Evolutionary conservation across 495 filamentous ascomycete species (phyloP), one percentile per base, ranked within the genome.

Genomic region (Platismatia glauca): DNA sequence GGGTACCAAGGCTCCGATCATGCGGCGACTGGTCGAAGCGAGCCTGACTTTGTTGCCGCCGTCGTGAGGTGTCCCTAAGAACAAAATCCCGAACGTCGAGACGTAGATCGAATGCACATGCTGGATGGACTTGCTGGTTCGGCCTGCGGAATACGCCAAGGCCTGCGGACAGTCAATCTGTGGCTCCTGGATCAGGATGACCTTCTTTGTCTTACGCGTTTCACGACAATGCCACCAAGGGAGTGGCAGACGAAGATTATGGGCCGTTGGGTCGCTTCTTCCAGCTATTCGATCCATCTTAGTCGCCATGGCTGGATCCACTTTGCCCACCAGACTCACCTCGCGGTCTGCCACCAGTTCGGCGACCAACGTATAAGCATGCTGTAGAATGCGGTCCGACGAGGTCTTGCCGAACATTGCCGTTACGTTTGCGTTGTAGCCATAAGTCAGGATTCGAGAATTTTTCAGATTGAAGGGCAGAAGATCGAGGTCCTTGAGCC

Each of bases 1-100:
- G 15, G 68, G 68, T 29, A 70, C 53, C 35, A 58, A 38, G 55
- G 62, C n/a, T 7, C 57, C 61, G 31, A 64, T 61, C 29, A 71
- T 39, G 46, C 66, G 68, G 43, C 66, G 68, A 15, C 67, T 55
- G 22, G 41, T 71, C 44, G 59, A 35, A 24, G 67, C 44, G 24
- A 71, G 65, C 22, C 59, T 50, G 35, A 68, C 71, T 58, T 66
- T 65, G 55, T 57, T 64, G 37, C 64, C 64, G 44, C 70, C 69
- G 48, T 67, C 41, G 58, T 76, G 74, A 20, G 74, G 74, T 7
- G 74, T 76, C n/a, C 74, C 72, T 24, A 76, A 71, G 61, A 75
- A 76, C 22, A 76, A 59, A 52, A 74, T 71, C 13, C 59, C 71
- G 59, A 66, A 74, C 38, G 74, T 75, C 53, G 67, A 72, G 22